These are phyloP conservation scores for Starmerella cellae DNA, from an alignment of 805 yeast genomes.

Conservation along the genomic window DNA sequence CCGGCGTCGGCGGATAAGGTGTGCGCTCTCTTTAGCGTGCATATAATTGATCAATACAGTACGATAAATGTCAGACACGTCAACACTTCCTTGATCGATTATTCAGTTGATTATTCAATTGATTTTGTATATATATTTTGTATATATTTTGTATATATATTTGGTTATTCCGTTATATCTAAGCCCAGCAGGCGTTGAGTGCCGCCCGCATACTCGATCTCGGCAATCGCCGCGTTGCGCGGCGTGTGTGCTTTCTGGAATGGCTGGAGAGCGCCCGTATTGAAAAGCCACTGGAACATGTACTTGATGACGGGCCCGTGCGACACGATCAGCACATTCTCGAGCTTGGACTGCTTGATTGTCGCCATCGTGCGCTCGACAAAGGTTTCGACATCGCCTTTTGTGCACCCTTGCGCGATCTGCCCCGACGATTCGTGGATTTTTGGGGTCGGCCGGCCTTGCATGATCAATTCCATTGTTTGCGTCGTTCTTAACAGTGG, in stretches of 20 bases:
- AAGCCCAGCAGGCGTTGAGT: too few species aligned
- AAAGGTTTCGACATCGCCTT: background rate
- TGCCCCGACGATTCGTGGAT: background rate
- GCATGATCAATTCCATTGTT: constrained; percentile 2
- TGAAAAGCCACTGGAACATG: constrained; percentile 4
- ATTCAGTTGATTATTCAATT: too few species aligned
- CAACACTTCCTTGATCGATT: too few species aligned
- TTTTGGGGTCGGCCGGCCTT: background rate
- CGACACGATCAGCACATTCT: constrained; percentile 5
- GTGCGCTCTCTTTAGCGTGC: too few species aligned
- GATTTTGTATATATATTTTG: too few species aligned
- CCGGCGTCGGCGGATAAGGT: too few species aligned
- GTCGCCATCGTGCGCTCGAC: background rate
- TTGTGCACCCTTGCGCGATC: background rate
- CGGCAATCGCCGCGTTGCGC: background rate
- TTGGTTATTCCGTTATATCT: too few species aligned
- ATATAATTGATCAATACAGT: too few species aligned
- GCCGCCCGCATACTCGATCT: too few species aligned
- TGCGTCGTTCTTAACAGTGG: constrained; percentile 1
- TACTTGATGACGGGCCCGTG: constrained; percentile 9
- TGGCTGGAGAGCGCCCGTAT: background rate
- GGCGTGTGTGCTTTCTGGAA: background rate
- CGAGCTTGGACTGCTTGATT: background rate
- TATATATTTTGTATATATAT: too few species aligned
- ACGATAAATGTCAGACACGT: too few species aligned